Evolutionary conservation across 345 rosid genomes (phyloP).

Genomic region (Adansonia digitata): DNA sequence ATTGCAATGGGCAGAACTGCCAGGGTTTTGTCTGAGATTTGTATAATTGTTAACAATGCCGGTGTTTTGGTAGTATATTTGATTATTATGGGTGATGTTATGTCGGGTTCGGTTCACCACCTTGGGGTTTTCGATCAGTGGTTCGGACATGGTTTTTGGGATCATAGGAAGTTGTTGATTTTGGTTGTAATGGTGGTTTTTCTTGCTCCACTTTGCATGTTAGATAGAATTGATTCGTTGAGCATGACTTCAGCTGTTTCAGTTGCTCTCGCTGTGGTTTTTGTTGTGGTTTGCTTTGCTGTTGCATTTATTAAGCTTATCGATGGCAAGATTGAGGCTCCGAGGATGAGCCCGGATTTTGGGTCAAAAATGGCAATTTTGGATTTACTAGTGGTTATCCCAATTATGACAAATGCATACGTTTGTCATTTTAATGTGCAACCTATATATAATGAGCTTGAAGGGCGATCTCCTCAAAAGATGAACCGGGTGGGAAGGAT

Average conservation of each 20-base stretch:
- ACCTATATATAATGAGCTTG: constrained; percentile 90
- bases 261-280: constrained; percentile 86
- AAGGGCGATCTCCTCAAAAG: constrained; percentile 66
- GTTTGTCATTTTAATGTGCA: constrained; percentile 92
- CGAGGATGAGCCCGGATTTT: constrained; percentile 74
- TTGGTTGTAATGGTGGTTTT: constrained; percentile 58
- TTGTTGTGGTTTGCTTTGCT: constrained; percentile 67
- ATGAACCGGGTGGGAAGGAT: constrained; percentile 87
- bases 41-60: constrained; percentile 85
- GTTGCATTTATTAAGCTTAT: constrained; percentile 77
- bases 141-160: constrained; percentile 93
- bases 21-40: constrained; percentile 75
- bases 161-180: constrained; percentile 74
- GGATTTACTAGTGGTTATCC: constrained; percentile 93
- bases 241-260: constrained; percentile 89
- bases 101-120: constrained; percentile 83
- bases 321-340: constrained; percentile 71
- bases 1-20: constrained; percentile 79
- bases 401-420: constrained; percentile 85
- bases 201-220: constrained; percentile 77
- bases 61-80: constrained; percentile 91
- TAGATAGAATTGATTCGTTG: constrained; percentile 86
- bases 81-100: constrained; percentile 89
- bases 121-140: constrained; percentile 91
- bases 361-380: constrained; percentile 58